These are phyloP conservation scores for Sporothrix protearum DNA, from an alignment of 2,329 filamentous ascomycete species.

Conservation along the genomic window DNA sequence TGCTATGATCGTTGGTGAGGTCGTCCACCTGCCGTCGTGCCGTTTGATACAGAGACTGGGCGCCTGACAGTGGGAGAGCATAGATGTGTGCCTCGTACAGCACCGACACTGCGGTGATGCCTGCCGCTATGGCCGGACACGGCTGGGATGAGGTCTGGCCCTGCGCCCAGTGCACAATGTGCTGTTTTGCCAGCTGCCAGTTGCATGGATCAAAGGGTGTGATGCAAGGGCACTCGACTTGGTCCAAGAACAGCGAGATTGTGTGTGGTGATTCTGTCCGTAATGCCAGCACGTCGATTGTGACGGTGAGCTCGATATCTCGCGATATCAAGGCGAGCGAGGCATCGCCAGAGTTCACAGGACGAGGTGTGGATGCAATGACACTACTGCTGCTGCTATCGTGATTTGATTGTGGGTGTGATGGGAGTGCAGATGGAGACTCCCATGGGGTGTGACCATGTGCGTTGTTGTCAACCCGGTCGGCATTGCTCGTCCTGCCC, in stretches of 20 bases:
- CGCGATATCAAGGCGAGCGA: constrained; percentile 4
- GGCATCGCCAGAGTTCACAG: neutral
- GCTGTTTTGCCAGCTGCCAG: neutral
- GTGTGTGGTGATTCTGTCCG: constrained; percentile 2
- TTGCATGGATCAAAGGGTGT: constrained; percentile 13
- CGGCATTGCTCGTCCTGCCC: neutral
- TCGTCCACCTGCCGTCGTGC: neutral
- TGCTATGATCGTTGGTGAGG: neutral
- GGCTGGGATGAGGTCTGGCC: neutral
- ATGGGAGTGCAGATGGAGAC: neutral
- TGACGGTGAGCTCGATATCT: constrained; percentile 13
- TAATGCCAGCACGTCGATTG: constrained; percentile 7
- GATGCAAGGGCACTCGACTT: constrained; percentile 10
- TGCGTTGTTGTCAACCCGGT: neutral
- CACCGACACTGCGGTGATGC: neutral
- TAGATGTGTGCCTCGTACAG: constrained; percentile 1
- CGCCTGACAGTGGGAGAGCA: neutral
- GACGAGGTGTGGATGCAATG: neutral
- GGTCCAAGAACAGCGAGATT: neutral
- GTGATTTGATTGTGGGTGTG: neutral
- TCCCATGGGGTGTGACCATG: neutral
- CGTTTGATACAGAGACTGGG: neutral
- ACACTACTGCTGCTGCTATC: neutral
- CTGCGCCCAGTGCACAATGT: neutral
- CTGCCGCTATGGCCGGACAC: neutral